A percentile compares a stretch with the other conserved stretches of the same genome.
phyloP scores from a whole-genome alignment of 257 asterid genomes.

The Sherardia arvensis region DNA sequence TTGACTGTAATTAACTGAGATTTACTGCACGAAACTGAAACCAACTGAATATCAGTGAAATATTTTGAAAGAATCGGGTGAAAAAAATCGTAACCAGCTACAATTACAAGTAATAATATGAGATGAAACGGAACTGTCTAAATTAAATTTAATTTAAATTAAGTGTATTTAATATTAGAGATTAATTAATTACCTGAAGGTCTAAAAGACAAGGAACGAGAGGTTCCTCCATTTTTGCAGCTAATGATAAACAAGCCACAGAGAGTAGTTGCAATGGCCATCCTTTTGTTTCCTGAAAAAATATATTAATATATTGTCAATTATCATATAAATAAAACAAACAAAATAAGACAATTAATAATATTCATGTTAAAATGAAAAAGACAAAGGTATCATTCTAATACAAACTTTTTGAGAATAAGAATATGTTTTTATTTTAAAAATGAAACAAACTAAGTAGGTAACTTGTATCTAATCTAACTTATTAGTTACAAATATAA shows the following conservation, averaged over 20 bases:
- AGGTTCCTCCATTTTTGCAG: constrained; percentile 97
- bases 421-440: not conserved
- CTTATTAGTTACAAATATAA: not conserved
- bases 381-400: constrained; percentile 12
- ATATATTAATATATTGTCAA: not conserved
- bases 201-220: constrained; percentile 88
- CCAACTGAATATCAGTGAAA: no score
- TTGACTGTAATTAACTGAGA: no score
- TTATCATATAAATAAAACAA: not conserved
- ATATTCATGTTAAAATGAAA: not conserved
- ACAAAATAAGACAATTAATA: not conserved
- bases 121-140: no score
- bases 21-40: no score
- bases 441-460: not conserved
- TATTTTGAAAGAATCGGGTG: no score
- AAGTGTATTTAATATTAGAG: no score
- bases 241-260: constrained; percentile 85
- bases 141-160: no score
- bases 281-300: constrained; percentile 53
- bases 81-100: no score
- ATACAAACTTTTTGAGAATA: not conserved
- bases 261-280: constrained; percentile 94
- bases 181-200: constrained; percentile 76
- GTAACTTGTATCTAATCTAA: not conserved
- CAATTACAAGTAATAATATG: no score